Evolutionary conservation across 1,284 basidiomycete genomes (phyloP).

Genomic region (Heterobasidion annosum): DNA sequence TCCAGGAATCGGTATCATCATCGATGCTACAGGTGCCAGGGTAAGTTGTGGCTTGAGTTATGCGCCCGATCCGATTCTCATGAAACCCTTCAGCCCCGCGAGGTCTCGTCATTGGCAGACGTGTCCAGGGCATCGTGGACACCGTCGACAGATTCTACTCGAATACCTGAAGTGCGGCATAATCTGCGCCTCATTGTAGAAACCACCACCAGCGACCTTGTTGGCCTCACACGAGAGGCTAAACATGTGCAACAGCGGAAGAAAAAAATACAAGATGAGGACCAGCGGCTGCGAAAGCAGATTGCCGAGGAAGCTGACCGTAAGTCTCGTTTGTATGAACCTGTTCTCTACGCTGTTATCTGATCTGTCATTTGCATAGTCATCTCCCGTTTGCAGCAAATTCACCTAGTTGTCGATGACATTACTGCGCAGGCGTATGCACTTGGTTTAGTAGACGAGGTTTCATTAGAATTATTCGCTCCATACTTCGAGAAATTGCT

Average conservation of each 20-base stretch:
- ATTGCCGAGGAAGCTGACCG: constrained; percentile 69
- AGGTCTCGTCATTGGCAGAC: constrained; percentile 77
- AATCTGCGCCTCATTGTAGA: constrained; percentile 87
- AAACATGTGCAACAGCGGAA: constrained; percentile 74
- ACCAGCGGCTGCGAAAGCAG: constrained; percentile 55
- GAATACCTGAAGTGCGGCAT: constrained; percentile 92
- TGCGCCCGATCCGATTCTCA: constrained; percentile 2
- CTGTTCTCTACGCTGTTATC: constrained; percentile 7
- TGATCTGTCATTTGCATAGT: constrained; percentile 31
- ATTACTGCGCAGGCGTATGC: constrained; percentile 60
- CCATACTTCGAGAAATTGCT: constrained; percentile 65
- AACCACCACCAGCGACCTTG: constrained; percentile 73
- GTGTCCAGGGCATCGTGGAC: constrained; percentile 76
- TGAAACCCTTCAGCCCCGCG: constrained; percentile 49
- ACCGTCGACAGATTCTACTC: constrained; percentile 75
- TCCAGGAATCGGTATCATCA: constrained; percentile 72
- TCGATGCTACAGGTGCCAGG: constrained; percentile 90
- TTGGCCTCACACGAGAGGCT: constrained; percentile 85
- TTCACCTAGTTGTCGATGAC: constrained; percentile 66
- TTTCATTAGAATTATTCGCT: constrained; percentile 63
- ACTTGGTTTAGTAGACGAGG: constrained; percentile 52
- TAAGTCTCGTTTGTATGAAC: constrained; percentile 25
- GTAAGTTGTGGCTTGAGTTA: constrained; percentile 34
- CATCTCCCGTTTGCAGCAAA: constrained; percentile 65
- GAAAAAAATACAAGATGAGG: constrained; percentile 68